Percentiles rank a stretch among this genome's conserved stretches.
Evolutionary conservation across 306 rosid genomes (phyloP).

Genomic region (Cucurbita maxima): DNA sequence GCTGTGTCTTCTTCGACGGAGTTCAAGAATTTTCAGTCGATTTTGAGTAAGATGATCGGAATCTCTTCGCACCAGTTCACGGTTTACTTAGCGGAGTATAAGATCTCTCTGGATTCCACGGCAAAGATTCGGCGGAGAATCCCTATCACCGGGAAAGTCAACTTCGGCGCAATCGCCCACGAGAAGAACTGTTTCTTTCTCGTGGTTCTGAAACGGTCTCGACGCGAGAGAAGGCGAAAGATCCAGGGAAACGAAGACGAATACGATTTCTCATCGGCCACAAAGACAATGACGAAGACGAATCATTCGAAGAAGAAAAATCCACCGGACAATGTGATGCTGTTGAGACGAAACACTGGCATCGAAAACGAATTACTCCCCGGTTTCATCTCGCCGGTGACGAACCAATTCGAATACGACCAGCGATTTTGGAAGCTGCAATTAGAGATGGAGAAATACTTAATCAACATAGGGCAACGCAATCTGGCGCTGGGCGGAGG

Average conservation of each 20-base stretch:
- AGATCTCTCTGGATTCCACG: conserved; percentile 7
- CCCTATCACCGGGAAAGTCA: conserved; percentile 38
- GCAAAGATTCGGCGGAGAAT: conserved; percentile 16
- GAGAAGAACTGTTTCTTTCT: conserved; percentile 32
- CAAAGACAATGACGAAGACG: not conserved
- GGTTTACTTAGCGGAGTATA: conserved; percentile 17
- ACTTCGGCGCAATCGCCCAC: conserved; percentile 23
- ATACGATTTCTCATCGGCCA: not conserved
- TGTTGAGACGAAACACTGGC: conserved; percentile 26
- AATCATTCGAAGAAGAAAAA: not conserved
- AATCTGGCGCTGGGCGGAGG: not conserved
- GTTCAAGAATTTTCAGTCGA: conserved; percentile 26
- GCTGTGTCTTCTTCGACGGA: conserved; percentile 18
- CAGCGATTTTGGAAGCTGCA: conserved; percentile 20
- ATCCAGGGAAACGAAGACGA: not conserved
- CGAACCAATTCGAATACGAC: conserved; percentile 23
- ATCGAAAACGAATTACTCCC: not conserved
- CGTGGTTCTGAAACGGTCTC: conserved; percentile 38
- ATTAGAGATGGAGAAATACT: conserved; percentile 21
- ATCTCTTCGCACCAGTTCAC: conserved; percentile 39
- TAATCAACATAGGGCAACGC: conserved; percentile 18
- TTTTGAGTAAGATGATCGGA: conserved; percentile 37
- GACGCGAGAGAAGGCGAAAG: conserved; percentile 27
- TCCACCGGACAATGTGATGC: conserved; percentile 27
- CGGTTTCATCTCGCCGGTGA: conserved; percentile 6